Conservation (phyloP, 257 asterid genomes). For the Solanum peruvianum region DNA sequence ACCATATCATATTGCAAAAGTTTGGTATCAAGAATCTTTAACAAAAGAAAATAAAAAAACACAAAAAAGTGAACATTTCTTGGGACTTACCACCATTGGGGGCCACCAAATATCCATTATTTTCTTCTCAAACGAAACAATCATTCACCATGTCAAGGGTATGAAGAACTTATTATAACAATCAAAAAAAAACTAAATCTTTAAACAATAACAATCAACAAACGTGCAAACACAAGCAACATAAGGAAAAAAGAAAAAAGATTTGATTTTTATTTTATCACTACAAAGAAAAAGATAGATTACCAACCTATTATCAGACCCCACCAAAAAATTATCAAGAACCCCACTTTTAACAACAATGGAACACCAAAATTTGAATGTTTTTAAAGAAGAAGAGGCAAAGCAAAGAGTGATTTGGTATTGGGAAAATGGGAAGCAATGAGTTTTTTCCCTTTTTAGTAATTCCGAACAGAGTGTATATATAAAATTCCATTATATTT, state of each 20-base stretch:
- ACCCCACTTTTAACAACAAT: neutral
- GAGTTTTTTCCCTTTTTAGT: neutral
- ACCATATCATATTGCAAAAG: neutral
- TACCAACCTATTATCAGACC: neutral
- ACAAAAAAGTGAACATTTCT: neutral
- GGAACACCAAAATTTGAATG: neutral
- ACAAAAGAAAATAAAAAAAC: neutral
- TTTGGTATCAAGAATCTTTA: neutral
- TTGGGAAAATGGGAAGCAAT: neutral
- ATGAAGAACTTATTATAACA: neutral
- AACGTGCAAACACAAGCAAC: neutral
- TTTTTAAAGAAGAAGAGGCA: neutral
- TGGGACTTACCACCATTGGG: neutral
- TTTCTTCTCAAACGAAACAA: neutral
- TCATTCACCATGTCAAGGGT: neutral
- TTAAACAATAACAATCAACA: neutral
- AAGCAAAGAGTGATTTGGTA: neutral
- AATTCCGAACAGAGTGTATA: neutral
- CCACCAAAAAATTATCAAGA: neutral
- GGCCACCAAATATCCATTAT: neutral
- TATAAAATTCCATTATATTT: neutral
- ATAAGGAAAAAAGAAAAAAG: neutral
- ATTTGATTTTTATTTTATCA: neutral
- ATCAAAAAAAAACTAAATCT: neutral
- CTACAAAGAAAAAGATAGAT: neutral